Evolutionary conservation across 2,329 filamentous ascomycete species (phyloP).

Genomic region (Apiospora sp.): DNA sequence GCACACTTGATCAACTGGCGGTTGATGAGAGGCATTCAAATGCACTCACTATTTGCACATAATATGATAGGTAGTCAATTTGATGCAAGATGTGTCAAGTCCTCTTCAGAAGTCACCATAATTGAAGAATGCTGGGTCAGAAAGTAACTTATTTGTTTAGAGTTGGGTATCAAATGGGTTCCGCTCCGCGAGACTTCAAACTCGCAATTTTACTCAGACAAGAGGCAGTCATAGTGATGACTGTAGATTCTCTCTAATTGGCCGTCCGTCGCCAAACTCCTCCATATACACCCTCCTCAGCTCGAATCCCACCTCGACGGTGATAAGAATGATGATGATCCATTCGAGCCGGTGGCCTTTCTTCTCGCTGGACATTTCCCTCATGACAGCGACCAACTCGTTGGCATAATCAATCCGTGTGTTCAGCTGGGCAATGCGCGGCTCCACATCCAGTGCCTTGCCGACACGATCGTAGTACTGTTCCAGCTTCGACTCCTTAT

Average conservation of each 20-base stretch:
- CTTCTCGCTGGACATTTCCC: slow-evolving; percentile 89
- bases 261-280: slow-evolving; percentile 14
- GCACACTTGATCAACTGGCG: neutral
- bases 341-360: slow-evolving; percentile 89
- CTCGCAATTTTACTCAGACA: neutral
- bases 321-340: slow-evolving; percentile 95
- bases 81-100: neutral
- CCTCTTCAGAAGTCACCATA: neutral
- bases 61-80: neutral
- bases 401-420: slow-evolving; percentile 98
- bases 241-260: slow-evolving; percentile 9
- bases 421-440: slow-evolving; percentile 89
- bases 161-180: slow-evolving; percentile 20
- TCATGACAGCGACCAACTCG: slow-evolving; percentile 88
- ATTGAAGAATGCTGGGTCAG: neutral
- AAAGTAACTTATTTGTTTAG: neutral
- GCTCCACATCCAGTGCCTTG: slow-evolving; percentile 86
- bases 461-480: slow-evolving; percentile 96
- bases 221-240: neutral
- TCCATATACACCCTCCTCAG: slow-evolving; percentile 48
- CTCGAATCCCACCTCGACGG: slow-evolving; percentile 91
- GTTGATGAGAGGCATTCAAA: neutral
- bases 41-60: neutral
- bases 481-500: slow-evolving; percentile 90
- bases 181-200: neutral